A percentile compares a stretch with the other conserved stretches of the same genome.
phyloP scores from a whole-genome alignment of 2,329 filamentous ascomycete species.

The Trichoderma brevicompactum region DNA sequence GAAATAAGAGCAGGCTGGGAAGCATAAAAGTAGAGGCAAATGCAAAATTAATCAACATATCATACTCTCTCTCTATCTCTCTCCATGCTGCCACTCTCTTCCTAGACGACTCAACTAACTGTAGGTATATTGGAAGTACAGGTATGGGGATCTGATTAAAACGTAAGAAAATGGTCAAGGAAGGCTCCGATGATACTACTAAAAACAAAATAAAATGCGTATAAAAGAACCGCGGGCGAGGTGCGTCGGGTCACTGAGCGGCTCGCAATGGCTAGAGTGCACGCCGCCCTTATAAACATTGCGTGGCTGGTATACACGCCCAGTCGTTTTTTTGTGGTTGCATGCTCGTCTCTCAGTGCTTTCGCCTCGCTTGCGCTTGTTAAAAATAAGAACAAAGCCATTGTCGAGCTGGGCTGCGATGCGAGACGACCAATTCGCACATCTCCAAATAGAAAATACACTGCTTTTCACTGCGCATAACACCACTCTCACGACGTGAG shows the following conservation, averaged over 20 bases:
- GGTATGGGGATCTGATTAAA: slow-evolving; percentile 46
- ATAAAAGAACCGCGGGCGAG: slow-evolving; percentile 24
- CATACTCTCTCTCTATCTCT: slow-evolving; percentile 20
- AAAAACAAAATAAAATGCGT: slow-evolving; percentile 43
- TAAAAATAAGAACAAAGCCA: slow-evolving; percentile 32
- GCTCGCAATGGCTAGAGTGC: neutral
- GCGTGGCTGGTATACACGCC: slow-evolving; percentile 9
- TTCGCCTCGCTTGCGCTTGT: slow-evolving; percentile 31
- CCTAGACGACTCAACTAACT: slow-evolving; percentile 38
- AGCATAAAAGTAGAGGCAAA: neutral
- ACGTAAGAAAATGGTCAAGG: slow-evolving; percentile 45
- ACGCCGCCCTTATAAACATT: neutral
- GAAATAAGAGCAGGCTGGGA: neutral
- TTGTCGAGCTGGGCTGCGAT: slow-evolving; percentile 31
- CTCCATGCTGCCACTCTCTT: slow-evolving; percentile 27
- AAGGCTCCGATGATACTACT: slow-evolving; percentile 45
- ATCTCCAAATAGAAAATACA: slow-evolving; percentile 35
- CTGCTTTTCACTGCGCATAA: slow-evolving; percentile 38
- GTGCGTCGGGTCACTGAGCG: slow-evolving; percentile 2
- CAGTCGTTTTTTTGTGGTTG: slow-evolving; percentile 2
- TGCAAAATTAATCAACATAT: slow-evolving; percentile 28
- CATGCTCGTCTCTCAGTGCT: slow-evolving; percentile 18
- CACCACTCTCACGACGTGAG: slow-evolving; percentile 39
- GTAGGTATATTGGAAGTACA: slow-evolving; percentile 39
- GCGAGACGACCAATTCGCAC: slow-evolving; percentile 30